Conservation (phyloP, 2,329 filamentous ascomycete species). For the Hypoxylon sp. region DNA sequence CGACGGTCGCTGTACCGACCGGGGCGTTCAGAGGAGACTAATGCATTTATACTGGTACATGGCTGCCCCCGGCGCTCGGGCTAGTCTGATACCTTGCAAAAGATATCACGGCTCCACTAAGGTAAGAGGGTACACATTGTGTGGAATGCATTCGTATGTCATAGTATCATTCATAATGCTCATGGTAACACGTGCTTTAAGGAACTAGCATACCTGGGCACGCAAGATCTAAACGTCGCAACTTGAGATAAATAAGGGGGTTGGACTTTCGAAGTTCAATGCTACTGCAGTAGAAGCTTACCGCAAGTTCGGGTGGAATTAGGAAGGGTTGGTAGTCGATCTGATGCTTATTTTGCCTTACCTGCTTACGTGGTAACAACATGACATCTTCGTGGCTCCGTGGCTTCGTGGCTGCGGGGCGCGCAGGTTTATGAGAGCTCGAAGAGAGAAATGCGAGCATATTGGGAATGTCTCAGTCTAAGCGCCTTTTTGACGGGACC, state of each 20-base stretch:
- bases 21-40: slow-evolving; percentile 19
- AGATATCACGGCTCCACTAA: not conserved
- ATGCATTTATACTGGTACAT: slow-evolving; percentile 5
- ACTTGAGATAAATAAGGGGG: slow-evolving; percentile 13
- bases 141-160: slow-evolving; percentile 2
- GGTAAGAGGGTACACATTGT: slow-evolving; percentile 6
- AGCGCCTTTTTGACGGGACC: slow-evolving; percentile 26
- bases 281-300: slow-evolving; percentile 13
- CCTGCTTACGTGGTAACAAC: slow-evolving; percentile 4
- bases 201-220: not conserved
- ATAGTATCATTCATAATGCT: slow-evolving; percentile 25
- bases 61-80: slow-evolving; percentile 12
- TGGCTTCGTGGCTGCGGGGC: slow-evolving; percentile 18
- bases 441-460: slow-evolving; percentile 6
- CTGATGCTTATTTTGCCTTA: slow-evolving; percentile 23
- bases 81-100: not conserved
- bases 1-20: slow-evolving; percentile 8
- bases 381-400: slow-evolving; percentile 18
- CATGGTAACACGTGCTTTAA: slow-evolving; percentile 20
- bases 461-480: slow-evolving; percentile 27
- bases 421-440: slow-evolving; percentile 5
- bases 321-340: slow-evolving; percentile 12
- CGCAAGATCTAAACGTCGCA: slow-evolving; percentile 7
- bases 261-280: slow-evolving; percentile 2
- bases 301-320: slow-evolving; percentile 19